Percentiles rank a stretch among this genome's conserved stretches.
phyloP scores from a whole-genome alignment of 179 eudicot species.

The Silene coronaria region DNA sequence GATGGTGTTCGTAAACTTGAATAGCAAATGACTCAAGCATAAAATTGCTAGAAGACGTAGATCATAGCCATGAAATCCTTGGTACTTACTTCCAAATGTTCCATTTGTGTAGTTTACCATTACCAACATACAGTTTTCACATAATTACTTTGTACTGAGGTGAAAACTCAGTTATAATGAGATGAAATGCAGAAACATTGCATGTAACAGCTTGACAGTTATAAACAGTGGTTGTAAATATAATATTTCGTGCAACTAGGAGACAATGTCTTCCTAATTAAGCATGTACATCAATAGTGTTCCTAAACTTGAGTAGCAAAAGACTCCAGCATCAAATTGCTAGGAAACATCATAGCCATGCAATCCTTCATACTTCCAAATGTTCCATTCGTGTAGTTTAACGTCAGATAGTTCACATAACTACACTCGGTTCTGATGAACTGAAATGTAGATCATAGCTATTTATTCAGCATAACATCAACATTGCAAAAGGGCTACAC shows the following conservation, averaged over 20 bases:
- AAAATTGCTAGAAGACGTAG: not conserved
- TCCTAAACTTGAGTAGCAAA: not conserved
- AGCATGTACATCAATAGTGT: not conserved
- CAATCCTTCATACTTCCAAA: not conserved
- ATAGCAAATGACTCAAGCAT: slow-evolving; percentile 9
- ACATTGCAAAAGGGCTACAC: slow-evolving; percentile 1
- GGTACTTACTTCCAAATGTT: not conserved
- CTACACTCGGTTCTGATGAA: not conserved
- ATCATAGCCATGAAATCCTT: not conserved
- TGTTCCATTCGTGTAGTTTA: too few relatives aligned
- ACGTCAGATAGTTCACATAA: not conserved
- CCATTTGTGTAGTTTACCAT: too few relatives aligned
- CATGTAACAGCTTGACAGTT: not conserved
- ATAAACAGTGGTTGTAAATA: not conserved
- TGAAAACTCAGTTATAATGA: not conserved
- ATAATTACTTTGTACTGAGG: not conserved
- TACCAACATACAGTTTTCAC: not conserved
- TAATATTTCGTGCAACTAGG: not conserved
- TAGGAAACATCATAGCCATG: not conserved
- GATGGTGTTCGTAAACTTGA: not conserved
- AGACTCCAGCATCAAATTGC: slow-evolving; percentile 4
- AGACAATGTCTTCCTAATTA: not conserved
- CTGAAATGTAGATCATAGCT: not conserved
- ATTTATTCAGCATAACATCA: not conserved
- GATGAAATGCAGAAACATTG: not conserved